These are phyloP conservation scores for Lachancea mirantina DNA, from an alignment of 805 yeast genomes.

Conservation along the genomic window DNA sequence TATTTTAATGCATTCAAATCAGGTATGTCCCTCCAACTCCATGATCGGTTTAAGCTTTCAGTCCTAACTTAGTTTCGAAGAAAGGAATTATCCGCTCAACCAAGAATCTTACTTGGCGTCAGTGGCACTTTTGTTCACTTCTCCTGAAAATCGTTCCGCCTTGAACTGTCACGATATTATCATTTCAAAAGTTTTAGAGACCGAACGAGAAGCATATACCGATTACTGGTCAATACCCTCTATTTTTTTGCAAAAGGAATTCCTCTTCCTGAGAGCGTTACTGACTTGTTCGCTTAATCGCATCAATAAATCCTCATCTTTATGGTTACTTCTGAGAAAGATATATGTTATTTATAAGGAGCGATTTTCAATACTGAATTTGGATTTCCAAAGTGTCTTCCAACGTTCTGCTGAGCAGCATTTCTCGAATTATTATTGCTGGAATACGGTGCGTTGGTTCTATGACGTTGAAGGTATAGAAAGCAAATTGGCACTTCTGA, in stretches of 20 bases:
- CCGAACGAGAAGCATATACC: not conserved
- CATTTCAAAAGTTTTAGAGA: slow-evolving; percentile 11
- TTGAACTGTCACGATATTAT: slow-evolving; percentile 28
- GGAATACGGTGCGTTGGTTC: slow-evolving; percentile 33
- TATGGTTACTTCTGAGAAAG: slow-evolving; percentile 32
- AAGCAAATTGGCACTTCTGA: slow-evolving; percentile 10
- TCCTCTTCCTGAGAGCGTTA: slow-evolving; percentile 17
- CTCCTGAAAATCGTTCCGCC: slow-evolving; percentile 33
- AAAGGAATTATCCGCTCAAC: no score
- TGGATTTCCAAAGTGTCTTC: slow-evolving; percentile 13
- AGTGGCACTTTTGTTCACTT: slow-evolving; percentile 30
- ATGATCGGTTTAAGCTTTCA: no score
- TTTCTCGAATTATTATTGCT: slow-evolving; percentile 34
- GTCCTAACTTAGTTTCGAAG: no score
- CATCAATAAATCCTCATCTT: slow-evolving; percentile 35
- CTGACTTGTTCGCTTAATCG: slow-evolving; percentile 30
- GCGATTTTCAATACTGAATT: slow-evolving; percentile 4
- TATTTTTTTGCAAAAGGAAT: slow-evolving; percentile 15
- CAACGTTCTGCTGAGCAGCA: slow-evolving; percentile 29
- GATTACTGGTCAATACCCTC: slow-evolving; percentile 1
- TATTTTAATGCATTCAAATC: slow-evolving; percentile 10
- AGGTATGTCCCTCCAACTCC: not conserved
- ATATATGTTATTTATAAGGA: slow-evolving; percentile 16
- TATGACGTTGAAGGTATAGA: slow-evolving; percentile 18
- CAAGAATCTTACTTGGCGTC: slow-evolving; percentile 21